Evolutionary conservation across 805 yeast genomes (phyloP).

Genomic region (Candida xyloterini): DNA sequence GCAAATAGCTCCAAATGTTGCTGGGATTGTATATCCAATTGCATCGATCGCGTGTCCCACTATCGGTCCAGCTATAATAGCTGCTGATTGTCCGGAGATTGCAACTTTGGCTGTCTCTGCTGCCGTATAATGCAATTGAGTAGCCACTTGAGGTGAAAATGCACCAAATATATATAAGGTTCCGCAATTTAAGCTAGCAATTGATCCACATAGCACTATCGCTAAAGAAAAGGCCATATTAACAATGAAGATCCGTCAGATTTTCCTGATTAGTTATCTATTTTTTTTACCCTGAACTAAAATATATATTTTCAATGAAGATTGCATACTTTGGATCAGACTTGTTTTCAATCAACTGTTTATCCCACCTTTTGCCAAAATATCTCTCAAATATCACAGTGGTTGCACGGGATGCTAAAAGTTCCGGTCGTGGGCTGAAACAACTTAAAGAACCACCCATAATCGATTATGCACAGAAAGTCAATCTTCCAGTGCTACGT

Average conservation of each 20-base stretch:
- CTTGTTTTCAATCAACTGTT: conserved; percentile 56
- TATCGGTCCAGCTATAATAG: conserved; percentile 61
- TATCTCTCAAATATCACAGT: conserved; percentile 44
- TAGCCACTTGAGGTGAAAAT: conserved; percentile 74
- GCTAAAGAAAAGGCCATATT: conserved; percentile 9
- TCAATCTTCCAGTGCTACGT: conserved; percentile 39
- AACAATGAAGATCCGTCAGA: too few relatives aligned
- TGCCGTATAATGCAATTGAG: conserved; percentile 53
- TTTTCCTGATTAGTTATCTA: too few relatives aligned
- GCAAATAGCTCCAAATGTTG: conserved; percentile 46
- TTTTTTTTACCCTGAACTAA: not conserved
- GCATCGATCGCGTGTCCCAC: conserved; percentile 65
- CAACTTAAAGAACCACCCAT: conserved; percentile 52
- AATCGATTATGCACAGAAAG: conserved; percentile 36
- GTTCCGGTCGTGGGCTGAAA: conserved; percentile 56
- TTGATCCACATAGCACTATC: conserved; percentile 20
- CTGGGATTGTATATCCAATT: conserved; percentile 54
- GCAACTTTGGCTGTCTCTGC: conserved; percentile 64
- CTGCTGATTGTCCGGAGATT: conserved; percentile 64
- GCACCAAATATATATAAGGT: conserved; percentile 75
- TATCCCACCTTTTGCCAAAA: conserved; percentile 35
- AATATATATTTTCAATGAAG: conserved; percentile 4
- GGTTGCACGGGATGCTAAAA: conserved; percentile 61
- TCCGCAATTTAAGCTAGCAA: conserved; percentile 52
- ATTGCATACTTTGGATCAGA: conserved; percentile 82